Evolutionary conservation across 2,329 filamentous ascomycete species (phyloP), one percentile per base, ranked within the genome.

Genomic region (Xylariaceae sp.): DNA sequence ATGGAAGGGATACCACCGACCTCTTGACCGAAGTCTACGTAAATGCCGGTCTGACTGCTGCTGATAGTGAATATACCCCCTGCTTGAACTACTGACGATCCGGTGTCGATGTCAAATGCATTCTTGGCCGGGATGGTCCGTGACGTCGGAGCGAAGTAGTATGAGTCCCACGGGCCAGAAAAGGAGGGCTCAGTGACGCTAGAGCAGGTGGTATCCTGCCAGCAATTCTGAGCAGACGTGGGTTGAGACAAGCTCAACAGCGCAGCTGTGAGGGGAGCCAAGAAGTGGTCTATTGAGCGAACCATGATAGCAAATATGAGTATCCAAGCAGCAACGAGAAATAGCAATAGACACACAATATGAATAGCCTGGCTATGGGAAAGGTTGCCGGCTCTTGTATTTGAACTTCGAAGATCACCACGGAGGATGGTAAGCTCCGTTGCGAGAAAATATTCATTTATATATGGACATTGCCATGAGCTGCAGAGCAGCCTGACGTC

Each of bases 61-160:
- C 22, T 44, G 10, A 61, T 32, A 7, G 43, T 45, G 22, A 52
- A 47, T 22, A 33, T 25, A 3, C 22, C 39, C 23, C 53, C 41
- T 46, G 43, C 50, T 23, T 43, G 40, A 21, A 42, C 44, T 16
- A 58, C 38, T 27, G 48, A 22, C 32, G 51, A 36, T 8, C 52
- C 51, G 12, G 36, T 52, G 7, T 32, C 44, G 2, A 57, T 32
- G 21, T 52, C 42, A 43, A 75, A 65, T 17, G 73, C 64, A 14
- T 62, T 67, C 35, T 61, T 61, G 1, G 79, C 79, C 3, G 59
- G 55, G 3, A 80, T 68, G 4, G 61, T 75, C 27, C 80, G 67
- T 2, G 75, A 75, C 5, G 64, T 44, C 1, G 79, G 78, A 1
- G 79, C 73, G 52, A 73, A 80, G 39, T 78, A 82, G 53, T 79